phyloP scores from a whole-genome alignment of 1,284 basidiomycete genomes.

The Ustilago sp. region DNA sequence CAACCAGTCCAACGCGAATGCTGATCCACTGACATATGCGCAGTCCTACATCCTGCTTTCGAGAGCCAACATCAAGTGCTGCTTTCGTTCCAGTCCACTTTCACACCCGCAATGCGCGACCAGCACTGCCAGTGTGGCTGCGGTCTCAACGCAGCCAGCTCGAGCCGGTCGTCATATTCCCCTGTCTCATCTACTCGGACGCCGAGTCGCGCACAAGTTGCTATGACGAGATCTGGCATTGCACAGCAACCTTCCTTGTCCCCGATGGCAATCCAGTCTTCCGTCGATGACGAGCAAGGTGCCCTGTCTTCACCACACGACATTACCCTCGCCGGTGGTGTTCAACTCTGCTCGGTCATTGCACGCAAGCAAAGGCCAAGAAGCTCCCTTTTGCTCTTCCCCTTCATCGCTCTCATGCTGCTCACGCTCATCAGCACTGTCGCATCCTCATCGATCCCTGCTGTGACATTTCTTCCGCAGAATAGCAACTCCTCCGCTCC shows the following conservation, averaged over 20 bases:
- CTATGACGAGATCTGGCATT: neutral
- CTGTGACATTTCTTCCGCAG: constrained; percentile 5
- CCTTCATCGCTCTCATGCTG: constrained; percentile 10
- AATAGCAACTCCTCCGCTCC: neutral
- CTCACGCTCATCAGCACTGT: constrained; percentile 5
- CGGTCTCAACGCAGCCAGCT: constrained; percentile 31
- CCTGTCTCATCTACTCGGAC: neutral
- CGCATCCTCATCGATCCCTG: constrained; percentile 7
- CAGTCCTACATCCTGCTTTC: neutral
- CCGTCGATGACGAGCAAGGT: neutral
- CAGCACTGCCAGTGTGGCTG: constrained; percentile 30
- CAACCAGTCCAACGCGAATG: constrained; percentile 1
- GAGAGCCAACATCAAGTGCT: constrained; percentile 3
- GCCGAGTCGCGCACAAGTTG: neutral
- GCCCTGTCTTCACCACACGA: neutral
- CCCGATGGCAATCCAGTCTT: neutral
- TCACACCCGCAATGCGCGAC: constrained; percentile 17
- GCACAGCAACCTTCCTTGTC: neutral
- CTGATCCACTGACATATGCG: neutral
- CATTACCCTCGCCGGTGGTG: neutral
- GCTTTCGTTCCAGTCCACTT: neutral
- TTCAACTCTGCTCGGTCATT: too few relatives aligned
- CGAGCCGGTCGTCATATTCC: constrained; percentile 11
- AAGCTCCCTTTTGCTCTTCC: neutral
- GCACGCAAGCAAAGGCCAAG: neutral